A percentile compares a stretch with the other conserved stretches of the same genome.
Evolutionary conservation across 805 yeast species (phyloP).

Genomic region (Wickerhamomyces silvicola): DNA sequence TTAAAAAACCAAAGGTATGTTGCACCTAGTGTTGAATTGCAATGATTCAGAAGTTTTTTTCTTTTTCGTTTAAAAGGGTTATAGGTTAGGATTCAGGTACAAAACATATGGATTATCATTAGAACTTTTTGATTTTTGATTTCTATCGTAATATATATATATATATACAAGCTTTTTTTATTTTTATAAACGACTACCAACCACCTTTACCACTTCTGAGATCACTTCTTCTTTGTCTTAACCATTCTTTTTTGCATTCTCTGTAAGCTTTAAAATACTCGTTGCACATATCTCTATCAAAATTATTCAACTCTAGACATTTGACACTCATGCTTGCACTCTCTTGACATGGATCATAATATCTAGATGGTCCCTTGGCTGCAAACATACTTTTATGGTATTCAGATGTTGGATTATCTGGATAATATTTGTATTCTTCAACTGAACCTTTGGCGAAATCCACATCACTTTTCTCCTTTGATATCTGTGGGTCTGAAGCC

Average conservation of each 20-base stretch:
- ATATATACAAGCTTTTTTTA: neutral
- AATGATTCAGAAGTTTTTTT: neutral
- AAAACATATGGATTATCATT: too few relatives aligned
- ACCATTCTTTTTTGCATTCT: slow-evolving; percentile 83
- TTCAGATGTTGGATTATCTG: slow-evolving; percentile 78
- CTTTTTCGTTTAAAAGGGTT: neutral
- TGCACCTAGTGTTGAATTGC: slow-evolving; percentile 3
- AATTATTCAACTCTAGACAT: slow-evolving; percentile 75
- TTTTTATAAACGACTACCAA: slow-evolving; percentile 8
- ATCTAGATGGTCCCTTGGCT: slow-evolving; percentile 73
- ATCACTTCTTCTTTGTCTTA: slow-evolving; percentile 32
- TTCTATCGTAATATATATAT: too few relatives aligned
- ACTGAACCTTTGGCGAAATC: slow-evolving; percentile 49
- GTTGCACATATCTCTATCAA: slow-evolving; percentile 59
- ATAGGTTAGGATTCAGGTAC: too few relatives aligned
- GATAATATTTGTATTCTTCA: slow-evolving; percentile 63
- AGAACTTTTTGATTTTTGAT: too few relatives aligned
- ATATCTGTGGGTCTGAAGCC: slow-evolving; percentile 18
- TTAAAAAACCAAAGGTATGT: slow-evolving; percentile 2
- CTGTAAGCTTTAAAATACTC: slow-evolving; percentile 90
- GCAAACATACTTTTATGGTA: slow-evolving; percentile 64
- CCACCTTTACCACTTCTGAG: slow-evolving; percentile 21
- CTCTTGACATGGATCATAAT: slow-evolving; percentile 90
- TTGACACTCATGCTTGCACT: slow-evolving; percentile 80
- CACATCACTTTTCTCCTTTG: slow-evolving; percentile 35